Percentiles rank a stretch among this genome's conserved stretches.
These are phyloP conservation scores for Penicillium cosmopolitanum DNA, from an alignment of 495 filamentous ascomycete genomes.

Conservation along the genomic window DNA sequence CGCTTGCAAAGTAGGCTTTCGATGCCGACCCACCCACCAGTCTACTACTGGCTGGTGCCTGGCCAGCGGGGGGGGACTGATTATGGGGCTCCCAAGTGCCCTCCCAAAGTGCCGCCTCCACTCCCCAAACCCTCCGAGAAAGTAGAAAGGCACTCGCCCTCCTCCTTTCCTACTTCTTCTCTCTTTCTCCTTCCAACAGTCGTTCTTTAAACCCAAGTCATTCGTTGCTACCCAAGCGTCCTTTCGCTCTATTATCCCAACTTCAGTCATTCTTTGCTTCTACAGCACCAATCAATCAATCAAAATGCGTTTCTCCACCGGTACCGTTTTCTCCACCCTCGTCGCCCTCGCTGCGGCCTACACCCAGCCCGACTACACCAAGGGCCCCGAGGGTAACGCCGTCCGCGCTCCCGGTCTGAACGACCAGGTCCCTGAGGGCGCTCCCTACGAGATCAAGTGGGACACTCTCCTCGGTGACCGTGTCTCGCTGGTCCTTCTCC, in stretches of 20 bases:
- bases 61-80: not conserved
- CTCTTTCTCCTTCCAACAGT: conserved; percentile 19
- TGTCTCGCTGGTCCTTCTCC: conserved; percentile 65
- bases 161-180: conserved; percentile 27
- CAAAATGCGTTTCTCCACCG: conserved; percentile 58
- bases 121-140: not conserved
- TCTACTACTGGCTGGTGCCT: not conserved
- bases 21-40: conserved; percentile 1
- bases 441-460: conserved; percentile 66
- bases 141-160: conserved; percentile 24
- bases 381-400: conserved; percentile 59
- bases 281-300: conserved; percentile 13
- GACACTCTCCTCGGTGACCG: conserved; percentile 45
- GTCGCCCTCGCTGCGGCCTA: conserved; percentile 56
- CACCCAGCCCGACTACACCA: conserved; percentile 52
- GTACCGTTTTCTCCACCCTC: conserved; percentile 51
- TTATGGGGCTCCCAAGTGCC: conserved; percentile 7
- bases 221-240: conserved; percentile 27
- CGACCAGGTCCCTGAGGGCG: conserved; percentile 57
- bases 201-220: conserved; percentile 27
- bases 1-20: conserved; percentile 8
- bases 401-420: conserved; percentile 55
- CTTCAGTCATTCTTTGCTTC: conserved; percentile 28
- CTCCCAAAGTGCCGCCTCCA: not conserved
- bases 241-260: conserved; percentile 21